phyloP scores from a whole-genome alignment of 768 basidiomycete genomes.

The Gloeophyllum trabeum region DNA sequence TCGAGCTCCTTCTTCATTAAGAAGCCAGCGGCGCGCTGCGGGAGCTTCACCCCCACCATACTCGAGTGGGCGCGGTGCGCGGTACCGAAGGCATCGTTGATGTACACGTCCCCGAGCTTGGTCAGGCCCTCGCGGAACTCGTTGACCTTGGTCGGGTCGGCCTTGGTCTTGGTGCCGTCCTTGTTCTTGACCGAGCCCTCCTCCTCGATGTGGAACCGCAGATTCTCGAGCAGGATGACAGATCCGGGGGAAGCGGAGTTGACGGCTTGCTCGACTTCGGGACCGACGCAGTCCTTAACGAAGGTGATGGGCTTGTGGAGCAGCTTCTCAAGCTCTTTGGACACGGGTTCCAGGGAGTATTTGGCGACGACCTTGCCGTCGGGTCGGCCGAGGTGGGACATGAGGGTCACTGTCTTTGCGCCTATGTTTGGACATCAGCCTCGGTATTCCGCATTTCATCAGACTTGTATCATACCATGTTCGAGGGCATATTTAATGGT shows the following conservation, averaged over 20 bases:
- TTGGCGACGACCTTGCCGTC: constrained; percentile 86
- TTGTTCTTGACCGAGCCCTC: constrained; percentile 92
- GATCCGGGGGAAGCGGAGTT: constrained; percentile 53
- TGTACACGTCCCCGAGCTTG: constrained; percentile 87
- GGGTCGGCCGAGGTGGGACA: constrained; percentile 97
- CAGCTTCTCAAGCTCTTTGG: constrained; percentile 66
- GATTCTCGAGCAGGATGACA: constrained; percentile 89
- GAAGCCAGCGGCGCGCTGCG: constrained; percentile 89
- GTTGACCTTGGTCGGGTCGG: constrained; percentile 69
- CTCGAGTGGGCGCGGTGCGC: constrained; percentile 97
- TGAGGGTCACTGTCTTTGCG: constrained; percentile 77
- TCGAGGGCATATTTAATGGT: constrained; percentile 91
- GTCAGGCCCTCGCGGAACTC: constrained; percentile 86
- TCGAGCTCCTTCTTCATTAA: constrained; percentile 98
- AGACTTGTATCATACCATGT: constrained; percentile 40
- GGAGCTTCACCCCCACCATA: constrained; percentile 94
- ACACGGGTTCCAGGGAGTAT: constrained; percentile 85
- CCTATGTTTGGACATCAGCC: too few relatives aligned
- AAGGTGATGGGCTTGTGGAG: constrained; percentile 71
- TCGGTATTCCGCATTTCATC: too few relatives aligned
- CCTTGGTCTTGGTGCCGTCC: constrained; percentile 92
- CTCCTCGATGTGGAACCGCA: constrained; percentile 97
- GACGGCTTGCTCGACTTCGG: constrained; percentile 74
- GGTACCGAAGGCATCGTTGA: constrained; percentile 98
- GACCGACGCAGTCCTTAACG: constrained; percentile 76